Evolutionary conservation across 805 yeast genomes (phyloP), one percentile per base, ranked within the genome.

Genomic region (Huiozyma naganishii): DNA sequence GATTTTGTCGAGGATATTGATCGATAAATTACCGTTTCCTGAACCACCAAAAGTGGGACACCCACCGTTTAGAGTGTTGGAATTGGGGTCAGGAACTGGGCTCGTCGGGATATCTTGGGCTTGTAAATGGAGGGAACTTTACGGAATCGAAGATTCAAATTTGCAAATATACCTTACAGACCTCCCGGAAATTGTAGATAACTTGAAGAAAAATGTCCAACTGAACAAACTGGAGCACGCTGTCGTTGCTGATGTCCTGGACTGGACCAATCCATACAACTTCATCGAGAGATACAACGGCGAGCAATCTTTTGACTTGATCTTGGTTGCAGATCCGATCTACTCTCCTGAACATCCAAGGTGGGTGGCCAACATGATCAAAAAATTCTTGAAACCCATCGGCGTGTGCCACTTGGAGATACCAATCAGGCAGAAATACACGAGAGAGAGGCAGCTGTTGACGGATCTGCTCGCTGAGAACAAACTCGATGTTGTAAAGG

Each of bases 61-160:
- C n/a, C 32, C 43, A 9, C 29, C 13, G 2, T 11, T 52, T 57
- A 40, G 59, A 32, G 60, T 80, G 0, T 58, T 84, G 29, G 98
- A 90, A 54, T 65, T 92, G n/a, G 98, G 98, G 0, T 72, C 97
- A 0, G 98, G 98, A 0, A 92, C 98, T 0, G 98, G 98, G 0
- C 68, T 90, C 11, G 82, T 80, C 3, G 97, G 97, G 0, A 82
- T 92, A 32, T 70, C 80, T 0, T 70, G 84, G 44, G 75, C 56
- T 2, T 43, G 48, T 12, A 59, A 57, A 48, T 56, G 57, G 52
- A 11, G 11, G n/a, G 54, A 56, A 37, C 68, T 68, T 44, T 52
- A 65, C 39, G 73, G 70, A 4, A 52, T 68, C 1, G 4, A 27
- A 3, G 17, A 23, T 8, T 67, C 70, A 0, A 66, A 70, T 0